Evolutionary conservation across 306 rosid genomes (phyloP), one percentile per base, ranked within the genome.

Genomic region (Vigna unguiculata): DNA sequence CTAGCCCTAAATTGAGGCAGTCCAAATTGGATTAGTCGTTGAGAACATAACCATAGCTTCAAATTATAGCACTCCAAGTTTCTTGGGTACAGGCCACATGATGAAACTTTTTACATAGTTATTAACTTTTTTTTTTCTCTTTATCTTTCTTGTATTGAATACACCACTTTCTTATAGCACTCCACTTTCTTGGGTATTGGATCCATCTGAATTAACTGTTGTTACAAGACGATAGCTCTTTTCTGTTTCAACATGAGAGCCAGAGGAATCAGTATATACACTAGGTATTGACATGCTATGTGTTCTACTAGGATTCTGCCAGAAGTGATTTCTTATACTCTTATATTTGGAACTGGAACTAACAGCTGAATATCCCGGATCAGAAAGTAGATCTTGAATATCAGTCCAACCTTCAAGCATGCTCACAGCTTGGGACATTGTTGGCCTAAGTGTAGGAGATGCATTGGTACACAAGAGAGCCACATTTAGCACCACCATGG

Each of bases 391-490:
- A 9, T 87, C 95, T 40, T 92, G 95, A 40, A 95, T 87, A 6
- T 74, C 85, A 19, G 97, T 95, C 86, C 86, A 81, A 57, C 98
- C 98, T 87, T 95, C 97, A 2, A 95, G 96, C 95, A 95, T 95
- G 87, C 97, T 95, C 47, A 92, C 92, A 30, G 78, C 98, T 84
- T 95, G 96, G 19, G 92, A 80, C 97, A 92, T 95, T 45, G 82
- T 85, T 24, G 97, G 98, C 72, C 97, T 82, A 2, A 95, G 96
- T 12, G 96, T 95, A 9, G 98, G 98, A 19, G 97, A 89, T 34
- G 98, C 97, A 82, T 95, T 92, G 65, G 98, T 92, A 82, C 98
- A 92, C 20, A 92, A 49, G 52, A 95, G 96, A 60, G 93, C 96
- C 80, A 92, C 92, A 75, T 95, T 92, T 73, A 95, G 92, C 96